Base-by-base conservation (phyloP, 345 rosid genomes). In the Melaleuca alternifolia region DNA sequence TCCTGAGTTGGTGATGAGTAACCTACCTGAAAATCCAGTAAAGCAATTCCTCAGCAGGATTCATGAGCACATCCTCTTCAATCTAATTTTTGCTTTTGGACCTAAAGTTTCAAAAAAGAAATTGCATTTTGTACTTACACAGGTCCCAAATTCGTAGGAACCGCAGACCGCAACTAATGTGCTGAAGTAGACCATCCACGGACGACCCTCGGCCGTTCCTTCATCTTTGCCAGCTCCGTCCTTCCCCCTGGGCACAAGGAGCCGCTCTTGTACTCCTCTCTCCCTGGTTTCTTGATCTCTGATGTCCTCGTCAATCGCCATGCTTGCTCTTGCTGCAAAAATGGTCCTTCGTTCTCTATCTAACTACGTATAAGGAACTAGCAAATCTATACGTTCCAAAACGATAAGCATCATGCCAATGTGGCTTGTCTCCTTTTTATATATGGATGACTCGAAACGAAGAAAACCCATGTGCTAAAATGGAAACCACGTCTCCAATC, bases 1-100 rank as follows among this genome's bases (percentile, higher is more conserved):
- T 91, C 86, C 90, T 97, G 98, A 85, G 98, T 93, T 51, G 98
- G 98, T 44, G 98, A 97, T 18, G 99, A 97, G 86, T 92, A 96
- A 50, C 98, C 99, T 16, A 91, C 97, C 99, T 96, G 96, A 81
- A 91, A 84, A 30, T 33, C 85, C 76, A 54, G 87, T 77, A 54
- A 54, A 56, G 11, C 30, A 85, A 84, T 26, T 30, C 28, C 14
- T 51, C 51, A 16, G 30, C 15, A 65, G n/a, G 46, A 65, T 33
- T 65, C 77, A 33, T 7, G 7, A 65, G 30, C 44, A 33, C 3
- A 65, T 65, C 82, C 59, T 53, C 41, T 52, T 44, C 50, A 30
- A 9, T 52, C 18, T 21, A 51, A 61, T 11, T 65, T 11, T 6
- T 53, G 51, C 56, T 10, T 46, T 44, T 41, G 1, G n/a, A 79